Base-by-base conservation (phyloP, 192 early-diverging fungal genomes). In the Coemansia erecta region DNA sequence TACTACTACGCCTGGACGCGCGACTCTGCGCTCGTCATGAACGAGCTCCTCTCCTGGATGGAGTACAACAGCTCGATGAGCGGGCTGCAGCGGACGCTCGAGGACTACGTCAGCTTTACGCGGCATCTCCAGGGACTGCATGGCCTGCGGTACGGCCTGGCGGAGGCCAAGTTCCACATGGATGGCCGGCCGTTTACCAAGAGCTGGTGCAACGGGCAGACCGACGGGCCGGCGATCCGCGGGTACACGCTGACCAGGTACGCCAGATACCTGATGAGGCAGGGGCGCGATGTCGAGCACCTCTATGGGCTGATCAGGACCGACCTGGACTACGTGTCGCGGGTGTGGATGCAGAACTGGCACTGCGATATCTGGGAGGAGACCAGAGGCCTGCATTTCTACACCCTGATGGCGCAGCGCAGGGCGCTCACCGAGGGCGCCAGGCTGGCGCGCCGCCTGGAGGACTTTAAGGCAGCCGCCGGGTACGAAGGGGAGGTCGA, bases 321-420 rank as follows among this genome's bases (percentile, higher is more conserved):
- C 8, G 88, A 90, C 53, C 66, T 91, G 40, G 83, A 90, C 43
- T 89, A 86, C 63, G 64, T 87, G n/a, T 66, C 72, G 1, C 23
- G 51, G 5, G 59, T 74, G 24, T 89, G 83, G 83, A 43, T 13
- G 19, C 58, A 80, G 1, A 58, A 61, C 26, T 57, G 57, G 23
- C 76, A 73, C 37, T 80, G 70, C n/a, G 88, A 94, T 62, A 79
- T 92, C 8, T 94, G 92, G 92, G 92, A 94, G 63, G 92, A 94
- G 61, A 63, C 85, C 4, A 57, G 76, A 1, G 92, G 86, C 9
- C 19, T 69, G 31, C 89, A 92, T 65, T 90, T 86, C 50, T 91
- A 85, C 61, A 94, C 89, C 7, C 58, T 72, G 21, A 63, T 83
- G 63, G 87, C 85, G 11, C 88, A 88, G 67, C 76, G 79, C 2